Evolutionary conservation across 176 grass and related monocot species (phyloP).

Genomic region (Poa pratensis): DNA sequence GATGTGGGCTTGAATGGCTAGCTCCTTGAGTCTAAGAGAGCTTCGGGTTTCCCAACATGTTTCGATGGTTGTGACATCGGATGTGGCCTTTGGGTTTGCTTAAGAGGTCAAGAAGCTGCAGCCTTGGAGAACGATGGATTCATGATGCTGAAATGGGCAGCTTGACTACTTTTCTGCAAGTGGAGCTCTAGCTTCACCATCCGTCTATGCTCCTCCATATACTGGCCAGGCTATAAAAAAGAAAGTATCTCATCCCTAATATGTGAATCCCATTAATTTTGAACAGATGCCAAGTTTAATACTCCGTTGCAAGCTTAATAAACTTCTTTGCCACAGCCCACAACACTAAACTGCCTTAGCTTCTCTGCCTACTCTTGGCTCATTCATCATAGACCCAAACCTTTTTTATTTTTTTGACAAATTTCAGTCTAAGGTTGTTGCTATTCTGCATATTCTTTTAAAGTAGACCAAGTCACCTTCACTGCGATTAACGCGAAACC

Average conservation of each 20-base stretch:
- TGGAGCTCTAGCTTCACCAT: slow-evolving; percentile 66
- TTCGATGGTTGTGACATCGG: slow-evolving; percentile 65
- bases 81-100: slow-evolving; percentile 59
- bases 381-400: too few relatives aligned
- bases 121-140: slow-evolving; percentile 49
- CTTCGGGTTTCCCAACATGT: slow-evolving; percentile 54
- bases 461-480: slow-evolving; percentile 7
- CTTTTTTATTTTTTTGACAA: too few relatives aligned
- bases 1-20: slow-evolving; percentile 66
- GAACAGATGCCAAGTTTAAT: too few relatives aligned
- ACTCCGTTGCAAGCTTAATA: not conserved
- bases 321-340: too few relatives aligned
- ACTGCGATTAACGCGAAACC: not conserved
- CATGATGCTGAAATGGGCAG: slow-evolving; percentile 53
- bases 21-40: slow-evolving; percentile 57
- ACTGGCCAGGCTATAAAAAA: slow-evolving; percentile 71
- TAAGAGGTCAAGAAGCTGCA: slow-evolving; percentile 54
- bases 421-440: too few relatives aligned
- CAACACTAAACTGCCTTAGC: too few relatives aligned
- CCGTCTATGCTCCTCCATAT: slow-evolving; percentile 64
- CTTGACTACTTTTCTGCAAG: slow-evolving; percentile 59
- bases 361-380: too few relatives aligned
- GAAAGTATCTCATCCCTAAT: slow-evolving; percentile 42
- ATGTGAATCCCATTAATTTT: not conserved
- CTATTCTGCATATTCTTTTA: not conserved